A percentile compares a stretch with the other conserved stretches of the same genome.
Conservation (phyloP, 2,329 filamentous ascomycete genomes). For the Penicillium verrucosum region DNA sequence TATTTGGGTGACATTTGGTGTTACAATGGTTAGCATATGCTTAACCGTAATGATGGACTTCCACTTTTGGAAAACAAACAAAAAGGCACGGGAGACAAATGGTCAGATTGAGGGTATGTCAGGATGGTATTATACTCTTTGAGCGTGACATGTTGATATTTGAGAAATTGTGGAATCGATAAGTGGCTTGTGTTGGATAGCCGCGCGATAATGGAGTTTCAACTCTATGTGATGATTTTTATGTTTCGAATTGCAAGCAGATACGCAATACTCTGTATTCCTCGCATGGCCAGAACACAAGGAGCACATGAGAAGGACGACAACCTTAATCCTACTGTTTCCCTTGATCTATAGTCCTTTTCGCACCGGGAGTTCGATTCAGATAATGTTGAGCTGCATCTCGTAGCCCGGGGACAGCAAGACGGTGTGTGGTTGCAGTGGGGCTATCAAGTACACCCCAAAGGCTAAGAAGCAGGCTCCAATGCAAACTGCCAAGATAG, state of each 20-base stretch:
- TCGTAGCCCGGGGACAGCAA: background rate
- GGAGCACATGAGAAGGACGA: background rate
- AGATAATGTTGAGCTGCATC: background rate
- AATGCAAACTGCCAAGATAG: background rate
- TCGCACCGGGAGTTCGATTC: background rate
- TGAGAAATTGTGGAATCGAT: no score
- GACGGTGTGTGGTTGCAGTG: background rate
- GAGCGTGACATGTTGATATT: no score
- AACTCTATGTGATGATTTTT: background rate
- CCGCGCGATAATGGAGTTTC: no score
- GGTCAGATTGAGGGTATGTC: no score
- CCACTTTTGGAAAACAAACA: no score
- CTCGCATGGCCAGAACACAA: background rate
- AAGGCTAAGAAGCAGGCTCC: background rate
- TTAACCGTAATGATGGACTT: no score
- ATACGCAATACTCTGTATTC: background rate
- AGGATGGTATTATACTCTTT: no score
- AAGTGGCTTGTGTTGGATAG: no score
- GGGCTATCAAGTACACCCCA: background rate
- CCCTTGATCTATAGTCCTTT: background rate
- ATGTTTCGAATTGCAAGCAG: background rate
- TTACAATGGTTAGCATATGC: no score
- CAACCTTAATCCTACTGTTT: background rate
- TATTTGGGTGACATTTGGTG: no score
- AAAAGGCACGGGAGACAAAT: no score